phyloP scores from a whole-genome alignment of 2,329 filamentous ascomycete genomes.

The Septoria petroselini region DNA sequence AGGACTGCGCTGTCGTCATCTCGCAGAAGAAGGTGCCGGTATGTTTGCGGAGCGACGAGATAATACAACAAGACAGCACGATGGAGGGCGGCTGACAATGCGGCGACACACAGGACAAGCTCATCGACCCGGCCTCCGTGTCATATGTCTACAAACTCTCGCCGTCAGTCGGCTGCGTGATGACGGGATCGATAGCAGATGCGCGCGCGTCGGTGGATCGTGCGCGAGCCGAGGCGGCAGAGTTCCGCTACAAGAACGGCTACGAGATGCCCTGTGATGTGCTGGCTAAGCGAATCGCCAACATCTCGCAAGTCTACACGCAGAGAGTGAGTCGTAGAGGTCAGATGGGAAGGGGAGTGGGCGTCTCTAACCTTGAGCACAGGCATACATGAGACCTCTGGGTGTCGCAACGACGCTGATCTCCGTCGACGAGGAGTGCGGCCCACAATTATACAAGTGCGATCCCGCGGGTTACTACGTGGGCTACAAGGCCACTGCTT shows the following conservation, averaged over 20 bases:
- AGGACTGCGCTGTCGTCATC: constrained; percentile 93
- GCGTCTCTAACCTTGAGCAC: constrained; percentile 36
- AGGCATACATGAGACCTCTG: constrained; percentile 97
- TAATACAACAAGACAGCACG: not conserved
- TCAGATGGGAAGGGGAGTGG: not conserved
- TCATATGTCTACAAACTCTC: constrained; percentile 97
- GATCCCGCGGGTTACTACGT: constrained; percentile 97
- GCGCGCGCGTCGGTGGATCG: constrained; percentile 88
- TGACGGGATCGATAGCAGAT: constrained; percentile 98
- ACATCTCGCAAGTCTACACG: constrained; percentile 99
- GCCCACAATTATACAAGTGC: constrained; percentile 96
- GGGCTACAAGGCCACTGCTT: constrained; percentile 96
- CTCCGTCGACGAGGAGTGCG: constrained; percentile 85
- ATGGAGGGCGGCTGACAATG: constrained; percentile 24
- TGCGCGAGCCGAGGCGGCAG: constrained; percentile 90
- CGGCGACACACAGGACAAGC: constrained; percentile 72
- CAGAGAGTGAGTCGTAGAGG: constrained; percentile 66
- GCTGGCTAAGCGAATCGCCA: constrained; percentile 91
- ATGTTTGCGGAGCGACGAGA: constrained; percentile 46
- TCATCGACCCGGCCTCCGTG: constrained; percentile 95
- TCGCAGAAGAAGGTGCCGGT: constrained; percentile 99
- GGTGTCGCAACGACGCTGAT: constrained; percentile 94
- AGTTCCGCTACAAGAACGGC: constrained; percentile 97
- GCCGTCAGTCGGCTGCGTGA: constrained; percentile 92
- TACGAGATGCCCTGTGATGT: constrained; percentile 99